Evolutionary conservation across 805 yeast genomes (phyloP).

Genomic region (Cyberlindnera lachancei): DNA sequence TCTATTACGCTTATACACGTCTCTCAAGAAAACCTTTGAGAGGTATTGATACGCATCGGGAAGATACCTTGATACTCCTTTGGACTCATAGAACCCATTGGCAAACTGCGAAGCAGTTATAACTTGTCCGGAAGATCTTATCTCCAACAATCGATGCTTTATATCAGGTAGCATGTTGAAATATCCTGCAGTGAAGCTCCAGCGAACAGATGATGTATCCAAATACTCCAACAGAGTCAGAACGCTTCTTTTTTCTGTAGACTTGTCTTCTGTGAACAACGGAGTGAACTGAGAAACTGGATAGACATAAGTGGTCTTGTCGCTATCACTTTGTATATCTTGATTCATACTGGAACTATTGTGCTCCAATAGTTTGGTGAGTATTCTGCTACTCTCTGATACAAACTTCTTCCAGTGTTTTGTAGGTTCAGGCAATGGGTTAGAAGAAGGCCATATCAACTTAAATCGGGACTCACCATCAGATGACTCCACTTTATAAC

Average conservation of each 20-base stretch:
- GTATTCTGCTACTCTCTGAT: constrained; percentile 43
- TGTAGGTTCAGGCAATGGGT: constrained; percentile 62
- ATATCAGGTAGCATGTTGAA: constrained; percentile 84
- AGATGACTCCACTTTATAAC: constrained; percentile 54
- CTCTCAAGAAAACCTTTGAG: constrained; percentile 59
- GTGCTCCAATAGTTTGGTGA: constrained; percentile 54
- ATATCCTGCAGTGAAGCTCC: constrained; percentile 95
- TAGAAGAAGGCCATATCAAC: constrained; percentile 68
- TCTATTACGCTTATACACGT: constrained; percentile 35
- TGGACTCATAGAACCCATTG: constrained; percentile 82
- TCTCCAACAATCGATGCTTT: constrained; percentile 45
- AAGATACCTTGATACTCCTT: constrained; percentile 71
- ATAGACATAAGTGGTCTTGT: constrained; percentile 79
- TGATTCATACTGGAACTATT: constrained; percentile 13
- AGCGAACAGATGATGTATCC: constrained; percentile 47
- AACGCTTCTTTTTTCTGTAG: constrained; percentile 78
- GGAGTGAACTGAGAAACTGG: constrained; percentile 93
- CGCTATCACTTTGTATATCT: constrained; percentile 24
- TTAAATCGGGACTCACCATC: constrained; percentile 40
- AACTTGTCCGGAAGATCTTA: constrained; percentile 57
- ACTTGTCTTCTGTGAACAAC: constrained; percentile 49
- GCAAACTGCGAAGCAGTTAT: constrained; percentile 93
- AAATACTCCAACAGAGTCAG: constrained; percentile 51
- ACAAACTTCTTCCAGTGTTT: constrained; percentile 44
- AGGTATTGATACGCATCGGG: constrained; percentile 84